phyloP scores from a whole-genome alignment of 2,329 filamentous ascomycete species.

The Cladophialophora chaetospira region DNA sequence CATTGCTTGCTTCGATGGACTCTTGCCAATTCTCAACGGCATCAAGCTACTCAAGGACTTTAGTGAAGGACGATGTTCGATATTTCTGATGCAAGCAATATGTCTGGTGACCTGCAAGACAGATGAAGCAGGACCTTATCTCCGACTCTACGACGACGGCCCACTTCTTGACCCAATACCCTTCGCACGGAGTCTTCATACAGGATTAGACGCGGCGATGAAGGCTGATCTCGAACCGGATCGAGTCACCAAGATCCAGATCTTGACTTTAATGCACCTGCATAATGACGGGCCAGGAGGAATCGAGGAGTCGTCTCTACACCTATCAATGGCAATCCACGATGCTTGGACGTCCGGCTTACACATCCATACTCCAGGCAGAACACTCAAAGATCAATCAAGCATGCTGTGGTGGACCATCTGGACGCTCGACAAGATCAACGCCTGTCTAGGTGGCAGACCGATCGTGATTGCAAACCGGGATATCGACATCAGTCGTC shows the following conservation, averaged over 20 bases:
- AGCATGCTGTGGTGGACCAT: conserved; percentile 44
- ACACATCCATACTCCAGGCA: conserved; percentile 42
- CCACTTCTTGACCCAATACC: conserved; percentile 39
- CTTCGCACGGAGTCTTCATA: conserved; percentile 44
- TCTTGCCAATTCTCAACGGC: conserved; percentile 42
- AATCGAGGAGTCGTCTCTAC: conserved; percentile 43
- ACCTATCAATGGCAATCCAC: conserved; percentile 45
- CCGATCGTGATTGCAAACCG: conserved; percentile 44
- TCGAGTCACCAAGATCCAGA: conserved; percentile 42
- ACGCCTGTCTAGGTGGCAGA: conserved; percentile 44
- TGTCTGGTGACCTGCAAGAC: conserved; percentile 46
- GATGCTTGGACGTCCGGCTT: conserved; percentile 44
- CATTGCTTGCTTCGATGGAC: conserved; percentile 42
- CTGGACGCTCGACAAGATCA: conserved; percentile 47
- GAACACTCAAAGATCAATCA: conserved; percentile 36
- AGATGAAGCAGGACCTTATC: conserved; percentile 36
- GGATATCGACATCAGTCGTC: conserved; percentile 43
- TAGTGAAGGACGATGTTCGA: conserved; percentile 35
- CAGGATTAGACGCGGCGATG: conserved; percentile 41
- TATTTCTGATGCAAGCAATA: conserved; percentile 44
- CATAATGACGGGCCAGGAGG: conserved; percentile 46
- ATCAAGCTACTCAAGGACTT: conserved; percentile 34
- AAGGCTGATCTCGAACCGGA: conserved; percentile 42
- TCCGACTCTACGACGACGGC: conserved; percentile 38
- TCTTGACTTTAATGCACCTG: conserved; percentile 44